A percentile compares a stretch with the other conserved stretches of the same genome.
Conservation (phyloP, 805 yeast species). For the Yamadazyma laniorum region DNA sequence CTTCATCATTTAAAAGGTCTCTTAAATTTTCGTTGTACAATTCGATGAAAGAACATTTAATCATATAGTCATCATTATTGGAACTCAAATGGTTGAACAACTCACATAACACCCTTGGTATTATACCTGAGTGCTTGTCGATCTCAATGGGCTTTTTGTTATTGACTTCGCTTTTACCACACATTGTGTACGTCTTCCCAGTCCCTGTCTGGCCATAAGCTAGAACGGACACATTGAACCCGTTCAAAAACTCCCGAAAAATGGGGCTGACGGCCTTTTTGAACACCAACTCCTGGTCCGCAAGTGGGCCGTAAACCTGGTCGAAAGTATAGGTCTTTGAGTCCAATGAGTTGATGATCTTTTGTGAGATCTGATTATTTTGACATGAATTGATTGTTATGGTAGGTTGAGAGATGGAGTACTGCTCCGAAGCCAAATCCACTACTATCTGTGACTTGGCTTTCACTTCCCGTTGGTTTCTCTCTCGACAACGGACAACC, state of each 20-base stretch:
- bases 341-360: slow-evolving; percentile 35
- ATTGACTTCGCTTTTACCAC: slow-evolving; percentile 36
- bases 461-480: slow-evolving; percentile 43
- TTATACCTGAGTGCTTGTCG: slow-evolving; percentile 53
- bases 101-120: slow-evolving; percentile 45
- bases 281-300: slow-evolving; percentile 68
- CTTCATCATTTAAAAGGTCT: slow-evolving; percentile 62
- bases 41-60: slow-evolving; percentile 79
- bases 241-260: slow-evolving; percentile 59
- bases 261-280: slow-evolving; percentile 72
- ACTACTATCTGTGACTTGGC: slow-evolving; percentile 49
- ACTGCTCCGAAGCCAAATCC: slow-evolving; percentile 40
- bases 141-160: slow-evolving; percentile 5
- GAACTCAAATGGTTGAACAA: slow-evolving; percentile 50
- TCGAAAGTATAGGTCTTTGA: slow-evolving; percentile 66
- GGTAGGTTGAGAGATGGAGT: slow-evolving; percentile 23
- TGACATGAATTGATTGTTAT: slow-evolving; percentile 17
- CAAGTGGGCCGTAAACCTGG: slow-evolving; percentile 77
- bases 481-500: slow-evolving; percentile 53
- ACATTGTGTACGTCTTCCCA: slow-evolving; percentile 80
- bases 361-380: slow-evolving; percentile 12
- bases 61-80: slow-evolving; percentile 52
- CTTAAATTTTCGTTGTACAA: slow-evolving; percentile 82
- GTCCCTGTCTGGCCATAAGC: slow-evolving; percentile 88
- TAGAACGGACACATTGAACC: slow-evolving; percentile 71